A percentile compares a stretch with the other conserved stretches of the same genome.
phyloP scores from a whole-genome alignment of 1,284 basidiomycete genomes.

The Cystobasidium sp. region DNA sequence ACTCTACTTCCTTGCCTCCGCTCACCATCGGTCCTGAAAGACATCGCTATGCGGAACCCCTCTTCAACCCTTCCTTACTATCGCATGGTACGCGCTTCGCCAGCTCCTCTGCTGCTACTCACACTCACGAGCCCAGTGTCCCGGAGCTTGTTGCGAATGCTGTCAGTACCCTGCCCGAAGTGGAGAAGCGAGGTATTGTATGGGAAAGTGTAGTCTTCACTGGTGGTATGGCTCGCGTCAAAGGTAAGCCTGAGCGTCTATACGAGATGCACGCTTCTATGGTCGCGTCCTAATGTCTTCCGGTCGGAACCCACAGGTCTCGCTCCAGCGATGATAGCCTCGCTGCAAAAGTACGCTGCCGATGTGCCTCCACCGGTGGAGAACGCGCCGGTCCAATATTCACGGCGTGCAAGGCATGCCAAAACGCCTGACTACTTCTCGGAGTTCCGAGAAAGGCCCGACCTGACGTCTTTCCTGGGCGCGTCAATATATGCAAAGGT shows the following conservation, averaged over 20 bases:
- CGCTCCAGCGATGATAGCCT: slow-evolving; percentile 13
- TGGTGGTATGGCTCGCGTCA: slow-evolving; percentile 76
- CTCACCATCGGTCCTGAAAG: slow-evolving; percentile 82
- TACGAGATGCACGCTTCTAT: neutral
- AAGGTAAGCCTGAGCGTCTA: slow-evolving; percentile 63
- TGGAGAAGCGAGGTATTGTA: slow-evolving; percentile 68
- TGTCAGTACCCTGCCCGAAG: slow-evolving; percentile 49
- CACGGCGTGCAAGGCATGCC: slow-evolving; percentile 63
- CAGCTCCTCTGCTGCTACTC: slow-evolving; percentile 39
- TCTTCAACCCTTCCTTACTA: slow-evolving; percentile 71
- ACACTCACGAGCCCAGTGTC: slow-evolving; percentile 35
- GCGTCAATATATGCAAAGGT: slow-evolving; percentile 86
- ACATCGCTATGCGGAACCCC: slow-evolving; percentile 86
- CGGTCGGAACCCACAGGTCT: slow-evolving; percentile 1
- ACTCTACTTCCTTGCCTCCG: slow-evolving; percentile 73
- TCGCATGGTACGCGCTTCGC: slow-evolving; percentile 56
- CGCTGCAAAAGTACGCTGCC: slow-evolving; percentile 21
- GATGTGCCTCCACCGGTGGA: slow-evolving; percentile 20
- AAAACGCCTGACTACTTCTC: slow-evolving; percentile 90
- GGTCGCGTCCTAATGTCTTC: neutral
- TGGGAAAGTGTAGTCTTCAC: slow-evolving; percentile 83
- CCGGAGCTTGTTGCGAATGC: slow-evolving; percentile 61
- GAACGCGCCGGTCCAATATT: slow-evolving; percentile 16
- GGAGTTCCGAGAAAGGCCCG: slow-evolving; percentile 82
- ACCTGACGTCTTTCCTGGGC: slow-evolving; percentile 82